Evolutionary conservation across 352 stramenopile species (phyloP).

Genomic region (Globisporangium nunn): DNA sequence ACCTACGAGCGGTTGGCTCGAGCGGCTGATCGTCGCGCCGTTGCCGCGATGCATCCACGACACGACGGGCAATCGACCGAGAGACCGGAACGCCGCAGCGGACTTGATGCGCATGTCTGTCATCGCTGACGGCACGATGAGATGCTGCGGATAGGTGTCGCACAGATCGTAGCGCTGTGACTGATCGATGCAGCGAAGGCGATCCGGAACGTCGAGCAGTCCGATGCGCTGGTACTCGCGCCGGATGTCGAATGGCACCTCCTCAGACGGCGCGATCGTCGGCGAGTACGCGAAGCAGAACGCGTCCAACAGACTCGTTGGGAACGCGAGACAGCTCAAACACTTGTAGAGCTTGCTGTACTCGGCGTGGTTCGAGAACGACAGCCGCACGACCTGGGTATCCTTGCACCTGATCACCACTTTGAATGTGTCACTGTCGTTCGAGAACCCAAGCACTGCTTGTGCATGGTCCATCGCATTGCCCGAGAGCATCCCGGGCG

Average conservation of each 20-base stretch:
- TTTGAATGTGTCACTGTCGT: slow-evolving; percentile 40
- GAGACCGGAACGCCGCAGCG: slow-evolving; percentile 64
- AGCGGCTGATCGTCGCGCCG: slow-evolving; percentile 73
- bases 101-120: slow-evolving; percentile 84
- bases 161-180: slow-evolving; percentile 80
- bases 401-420: slow-evolving; percentile 81
- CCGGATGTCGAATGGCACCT: slow-evolving; percentile 73
- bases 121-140: slow-evolving; percentile 91
- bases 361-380: slow-evolving; percentile 61
- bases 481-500: slow-evolving; percentile 12
- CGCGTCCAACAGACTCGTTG: slow-evolving; percentile 58
- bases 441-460: slow-evolving; percentile 46
- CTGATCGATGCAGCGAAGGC: slow-evolving; percentile 75
- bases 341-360: slow-evolving; percentile 78
- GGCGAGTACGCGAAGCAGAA: slow-evolving; percentile 81
- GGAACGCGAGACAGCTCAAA: slow-evolving; percentile 66
- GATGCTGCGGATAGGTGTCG: slow-evolving; percentile 91
- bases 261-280: slow-evolving; percentile 61
- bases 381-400: slow-evolving; percentile 54
- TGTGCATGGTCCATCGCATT: slow-evolving; percentile 50
- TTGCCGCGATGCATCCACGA: slow-evolving; percentile 70
- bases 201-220: slow-evolving; percentile 51
- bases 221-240: slow-evolving; percentile 77
- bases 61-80: slow-evolving; percentile 63
- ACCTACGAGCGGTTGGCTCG: slow-evolving; percentile 72